Percentiles rank a stretch among this genome's conserved stretches.
Evolutionary conservation across 768 basidiomycete genomes (phyloP).

Genomic region (Pulveroboletus sp.): DNA sequence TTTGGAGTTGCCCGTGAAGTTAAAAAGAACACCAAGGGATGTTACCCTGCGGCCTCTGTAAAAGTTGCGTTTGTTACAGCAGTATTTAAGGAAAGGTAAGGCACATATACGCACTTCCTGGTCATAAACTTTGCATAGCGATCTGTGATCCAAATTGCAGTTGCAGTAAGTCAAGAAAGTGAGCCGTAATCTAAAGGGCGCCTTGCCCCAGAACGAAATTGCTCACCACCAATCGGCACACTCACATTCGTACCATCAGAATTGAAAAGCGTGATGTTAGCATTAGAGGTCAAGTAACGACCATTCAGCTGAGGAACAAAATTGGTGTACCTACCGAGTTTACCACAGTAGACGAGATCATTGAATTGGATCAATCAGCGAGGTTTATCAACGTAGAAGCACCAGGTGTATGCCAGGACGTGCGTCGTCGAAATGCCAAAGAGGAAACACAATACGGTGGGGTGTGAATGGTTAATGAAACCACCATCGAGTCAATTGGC

Average conservation of each 20-base stretch:
- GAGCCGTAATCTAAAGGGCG: too few species aligned
- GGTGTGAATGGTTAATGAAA: too few species aligned
- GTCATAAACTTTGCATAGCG: conserved; percentile 73
- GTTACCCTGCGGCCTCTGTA: conserved; percentile 63
- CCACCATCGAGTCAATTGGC: neutral
- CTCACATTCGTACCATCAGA: conserved; percentile 32
- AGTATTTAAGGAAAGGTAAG: neutral
- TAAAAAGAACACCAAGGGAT: conserved; percentile 72
- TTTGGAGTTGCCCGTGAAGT: conserved; percentile 68
- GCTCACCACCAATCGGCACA: conserved; percentile 43
- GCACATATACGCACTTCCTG: conserved; percentile 44
- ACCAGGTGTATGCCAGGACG: neutral
- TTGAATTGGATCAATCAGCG: neutral
- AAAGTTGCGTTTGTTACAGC: neutral
- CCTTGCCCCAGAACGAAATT: neutral
- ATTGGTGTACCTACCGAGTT: conserved; percentile 47
- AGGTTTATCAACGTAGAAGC: neutral
- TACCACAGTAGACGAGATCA: neutral
- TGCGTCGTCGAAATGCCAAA: neutral
- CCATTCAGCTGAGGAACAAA: conserved; percentile 64
- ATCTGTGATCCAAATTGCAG: conserved; percentile 30
- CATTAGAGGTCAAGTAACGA: conserved; percentile 79
- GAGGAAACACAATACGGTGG: neutral
- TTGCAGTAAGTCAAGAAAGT: conserved; percentile 30
- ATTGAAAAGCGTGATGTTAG: conserved; percentile 69